Conservation (phyloP, 2,329 filamentous ascomycete genomes). For the Stylonectria norvegica region DNA sequence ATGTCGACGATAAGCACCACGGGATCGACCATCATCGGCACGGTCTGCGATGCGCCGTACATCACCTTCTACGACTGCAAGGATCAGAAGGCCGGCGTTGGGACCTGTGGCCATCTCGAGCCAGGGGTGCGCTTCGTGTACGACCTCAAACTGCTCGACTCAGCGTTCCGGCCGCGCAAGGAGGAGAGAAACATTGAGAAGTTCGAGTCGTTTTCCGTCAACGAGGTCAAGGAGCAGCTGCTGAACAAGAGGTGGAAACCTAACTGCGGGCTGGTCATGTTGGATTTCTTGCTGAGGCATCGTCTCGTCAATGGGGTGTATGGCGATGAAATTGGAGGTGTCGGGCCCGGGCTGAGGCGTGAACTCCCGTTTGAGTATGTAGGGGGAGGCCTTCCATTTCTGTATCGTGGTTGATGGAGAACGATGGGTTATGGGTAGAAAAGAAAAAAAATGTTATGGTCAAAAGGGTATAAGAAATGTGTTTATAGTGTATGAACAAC, state of each 20-base stretch:
- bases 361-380: constrained; percentile 27
- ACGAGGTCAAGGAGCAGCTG: constrained; percentile 30
- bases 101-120: constrained; percentile 33
- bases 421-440: constrained; percentile 1
- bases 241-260: constrained; percentile 33
- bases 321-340: constrained; percentile 19
- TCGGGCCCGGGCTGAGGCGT: constrained; percentile 23
- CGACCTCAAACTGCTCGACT: constrained; percentile 30
- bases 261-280: constrained; percentile 39
- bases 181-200: constrained; percentile 28
- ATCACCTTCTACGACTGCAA: constrained; percentile 37
- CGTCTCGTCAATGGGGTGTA: constrained; percentile 24
- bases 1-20: constrained; percentile 11
- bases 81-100: constrained; percentile 24
- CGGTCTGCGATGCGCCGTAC: constrained; percentile 18
- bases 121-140: constrained; percentile 38
- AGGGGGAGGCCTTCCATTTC: constrained; percentile 10
- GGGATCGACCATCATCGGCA: constrained; percentile 17
- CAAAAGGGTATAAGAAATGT: constrained; percentile 1
- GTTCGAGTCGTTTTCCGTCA: constrained; percentile 28
- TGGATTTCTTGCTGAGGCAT: constrained; percentile 35
- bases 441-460: not conserved
- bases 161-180: constrained; percentile 19
- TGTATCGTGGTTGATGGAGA: too few species aligned
- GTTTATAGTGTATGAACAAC: constrained; percentile 6